Base-by-base conservation (phyloP, 345 rosid species). In the Raphanus raphanistrum region DNA sequence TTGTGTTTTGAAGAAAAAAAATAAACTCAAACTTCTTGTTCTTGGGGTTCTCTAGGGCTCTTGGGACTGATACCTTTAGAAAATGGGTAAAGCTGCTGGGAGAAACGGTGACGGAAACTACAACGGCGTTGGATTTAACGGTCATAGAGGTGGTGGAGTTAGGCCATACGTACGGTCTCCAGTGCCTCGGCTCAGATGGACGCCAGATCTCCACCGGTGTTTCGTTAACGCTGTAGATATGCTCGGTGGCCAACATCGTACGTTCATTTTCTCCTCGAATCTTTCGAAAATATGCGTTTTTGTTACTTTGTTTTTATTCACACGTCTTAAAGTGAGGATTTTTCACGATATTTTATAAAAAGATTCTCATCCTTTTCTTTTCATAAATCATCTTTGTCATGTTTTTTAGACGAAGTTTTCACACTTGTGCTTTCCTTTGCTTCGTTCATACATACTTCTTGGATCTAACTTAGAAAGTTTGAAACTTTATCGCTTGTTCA, bases 181-280 rank as follows among this genome's bases (percentile, higher is more conserved):
- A 35, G 89, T 92, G 35, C 97, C 98, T 70, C 90, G 99, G 3
- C 79, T 95, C 75, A 81, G 97, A 81, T 95, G 99, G 99, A 95
- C 99, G 12, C 96, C 99, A 13, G 98, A 93, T 58, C 98, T 95
- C 63, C 99, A 95, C 80, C 94, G 84, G 73, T 87, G 94, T 69
- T 95, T 95, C 76, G 86, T 95, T 83, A 86, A 86, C 82, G 99
- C 98, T 71, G 87, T 95, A 7, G 92, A 93, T n/a, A 73, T 87
- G 26, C 99, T 95, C 38, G 99, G 99, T 43, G 99, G 99, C 16
- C 97, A 88, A 80, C 80, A 87, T 79, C 85, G 99, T 95, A 63
- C 66, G 92, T 74, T 16, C 45, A 3, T 8, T 33, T 35, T 50
- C 9, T 38, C 21, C 16, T 11, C n/a, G 52, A 8, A 15, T 26